Conservation (phyloP, 2,329 filamentous ascomycete genomes). For the Bipolaris zeicola region DNA sequence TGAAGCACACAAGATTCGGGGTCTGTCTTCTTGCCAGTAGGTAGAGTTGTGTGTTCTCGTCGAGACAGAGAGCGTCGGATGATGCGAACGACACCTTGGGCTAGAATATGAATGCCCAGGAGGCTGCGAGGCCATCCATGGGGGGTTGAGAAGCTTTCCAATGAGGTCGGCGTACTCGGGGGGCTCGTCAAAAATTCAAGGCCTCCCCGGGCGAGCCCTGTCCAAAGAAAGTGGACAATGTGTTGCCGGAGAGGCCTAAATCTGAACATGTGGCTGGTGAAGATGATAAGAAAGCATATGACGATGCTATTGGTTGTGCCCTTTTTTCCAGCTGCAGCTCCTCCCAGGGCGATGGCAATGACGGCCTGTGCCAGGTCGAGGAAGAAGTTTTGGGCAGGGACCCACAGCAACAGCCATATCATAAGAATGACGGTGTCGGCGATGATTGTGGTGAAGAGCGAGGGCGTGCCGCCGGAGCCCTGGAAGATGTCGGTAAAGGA, state of each 20-base stretch:
- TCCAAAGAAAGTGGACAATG: conserved; percentile 48
- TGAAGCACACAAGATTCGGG: conserved; percentile 62
- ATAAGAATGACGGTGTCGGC: conserved; percentile 83
- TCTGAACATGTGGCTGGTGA: conserved; percentile 56
- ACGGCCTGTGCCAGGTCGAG: conserved; percentile 91
- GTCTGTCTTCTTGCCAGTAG: conserved; percentile 56
- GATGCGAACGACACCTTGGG: conserved; percentile 73
- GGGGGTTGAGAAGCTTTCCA: conserved; percentile 50
- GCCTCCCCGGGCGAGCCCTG: conserved; percentile 49
- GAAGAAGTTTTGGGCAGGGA: conserved; percentile 83
- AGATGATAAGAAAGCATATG: conserved; percentile 72
- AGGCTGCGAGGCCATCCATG: conserved; percentile 71
- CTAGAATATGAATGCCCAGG: conserved; percentile 75
- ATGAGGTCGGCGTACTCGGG: conserved; percentile 41
- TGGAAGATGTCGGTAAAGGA: conserved; percentile 93
- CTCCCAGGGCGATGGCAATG: conserved; percentile 87
- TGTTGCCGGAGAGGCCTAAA: conserved; percentile 59
- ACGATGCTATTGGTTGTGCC: conserved; percentile 74
- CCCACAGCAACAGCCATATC: conserved; percentile 87
- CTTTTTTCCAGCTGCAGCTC: conserved; percentile 72
- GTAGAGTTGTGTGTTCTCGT: conserved; percentile 42
- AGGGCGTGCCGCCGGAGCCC: conserved; percentile 82
- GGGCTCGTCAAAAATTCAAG: conserved; percentile 48
- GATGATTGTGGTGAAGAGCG: conserved; percentile 79
- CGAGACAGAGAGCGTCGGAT: conserved; percentile 59